A percentile compares a stretch with the other conserved stretches of the same genome.
Evolutionary conservation across 345 rosid genomes (phyloP).

Genomic region (Lumnitzera littorea): DNA sequence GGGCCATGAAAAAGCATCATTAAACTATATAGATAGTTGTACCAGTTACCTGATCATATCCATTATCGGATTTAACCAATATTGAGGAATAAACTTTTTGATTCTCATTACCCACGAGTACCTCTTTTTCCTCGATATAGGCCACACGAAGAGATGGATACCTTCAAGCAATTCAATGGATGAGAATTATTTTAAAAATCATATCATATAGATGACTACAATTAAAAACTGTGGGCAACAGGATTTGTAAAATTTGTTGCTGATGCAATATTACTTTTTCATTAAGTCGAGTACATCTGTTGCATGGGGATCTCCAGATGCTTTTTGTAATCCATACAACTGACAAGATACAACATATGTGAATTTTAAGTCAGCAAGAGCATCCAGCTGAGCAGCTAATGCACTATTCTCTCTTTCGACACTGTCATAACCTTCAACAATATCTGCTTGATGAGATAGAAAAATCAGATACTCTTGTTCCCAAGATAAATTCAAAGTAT

Average conservation of each 20-base stretch:
- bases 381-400: conserved; percentile 64
- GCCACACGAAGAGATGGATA: conserved; percentile 89
- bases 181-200: neutral
- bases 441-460: conserved; percentile 40
- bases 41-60: conserved; percentile 58
- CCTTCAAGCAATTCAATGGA: conserved; percentile 31
- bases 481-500: too few relatives aligned
- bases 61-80: conserved; percentile 76
- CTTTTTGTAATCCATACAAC: conserved; percentile 71
- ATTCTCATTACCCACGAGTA: conserved; percentile 28
- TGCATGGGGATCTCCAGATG: conserved; percentile 85
- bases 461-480: neutral
- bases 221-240: too few relatives aligned
- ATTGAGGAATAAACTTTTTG: conserved; percentile 69
- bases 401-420: conserved; percentile 58
- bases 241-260: neutral
- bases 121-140: conserved; percentile 94
- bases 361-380: conserved; percentile 83
- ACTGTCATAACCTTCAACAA: conserved; percentile 68
- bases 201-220: too few relatives aligned
- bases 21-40: neutral
- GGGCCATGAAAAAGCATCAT: neutral
- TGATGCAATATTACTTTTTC: conserved; percentile 47
- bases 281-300: conserved; percentile 72
- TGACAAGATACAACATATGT: conserved; percentile 79